A percentile compares a stretch with the other conserved stretches of the same genome.
Conservation (phyloP, 768 basidiomycete genomes). For the Phaffia australis region DNA sequence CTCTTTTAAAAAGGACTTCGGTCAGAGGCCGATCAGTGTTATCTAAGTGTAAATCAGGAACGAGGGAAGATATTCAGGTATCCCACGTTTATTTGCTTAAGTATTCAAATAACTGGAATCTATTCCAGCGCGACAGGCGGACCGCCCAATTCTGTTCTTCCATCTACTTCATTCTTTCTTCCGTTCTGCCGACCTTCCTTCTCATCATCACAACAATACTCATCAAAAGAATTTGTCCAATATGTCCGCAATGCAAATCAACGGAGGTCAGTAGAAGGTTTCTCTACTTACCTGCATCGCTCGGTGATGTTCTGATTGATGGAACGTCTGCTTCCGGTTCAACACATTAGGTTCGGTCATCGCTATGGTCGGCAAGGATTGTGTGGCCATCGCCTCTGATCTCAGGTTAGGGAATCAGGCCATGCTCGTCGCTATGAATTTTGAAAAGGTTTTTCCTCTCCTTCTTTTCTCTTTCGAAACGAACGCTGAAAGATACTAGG, state of each 20-base stretch:
- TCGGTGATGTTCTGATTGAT: background rate
- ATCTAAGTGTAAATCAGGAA: no score
- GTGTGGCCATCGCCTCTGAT: slow-evolving; percentile 96
- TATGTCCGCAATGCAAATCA: slow-evolving; percentile 24
- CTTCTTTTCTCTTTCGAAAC: background rate
- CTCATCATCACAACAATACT: no score
- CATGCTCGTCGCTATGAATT: slow-evolving; percentile 76
- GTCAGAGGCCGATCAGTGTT: no score
- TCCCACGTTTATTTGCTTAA: no score
- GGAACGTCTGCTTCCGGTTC: background rate
- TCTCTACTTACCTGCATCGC: background rate
- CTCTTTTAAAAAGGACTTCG: no score
- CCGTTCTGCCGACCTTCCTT: no score
- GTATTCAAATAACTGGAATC: no score
- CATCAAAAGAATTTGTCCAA: background rate
- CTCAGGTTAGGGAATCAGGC: slow-evolving; percentile 79
- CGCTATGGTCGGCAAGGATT: slow-evolving; percentile 98
- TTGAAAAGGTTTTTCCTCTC: slow-evolving; percentile 61
- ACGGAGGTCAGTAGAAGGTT: slow-evolving; percentile 21
- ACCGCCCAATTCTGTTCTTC: no score
- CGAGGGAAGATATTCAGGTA: no score
- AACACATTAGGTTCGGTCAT: slow-evolving; percentile 67
- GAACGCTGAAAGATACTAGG: background rate
- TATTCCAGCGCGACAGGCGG: no score
- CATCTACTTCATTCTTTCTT: no score